Percentiles rank a stretch among this genome's conserved stretches.
These are phyloP conservation scores for Plantago lanceolata DNA, from an alignment of 305 asterid genomes.

Conservation along the genomic window DNA sequence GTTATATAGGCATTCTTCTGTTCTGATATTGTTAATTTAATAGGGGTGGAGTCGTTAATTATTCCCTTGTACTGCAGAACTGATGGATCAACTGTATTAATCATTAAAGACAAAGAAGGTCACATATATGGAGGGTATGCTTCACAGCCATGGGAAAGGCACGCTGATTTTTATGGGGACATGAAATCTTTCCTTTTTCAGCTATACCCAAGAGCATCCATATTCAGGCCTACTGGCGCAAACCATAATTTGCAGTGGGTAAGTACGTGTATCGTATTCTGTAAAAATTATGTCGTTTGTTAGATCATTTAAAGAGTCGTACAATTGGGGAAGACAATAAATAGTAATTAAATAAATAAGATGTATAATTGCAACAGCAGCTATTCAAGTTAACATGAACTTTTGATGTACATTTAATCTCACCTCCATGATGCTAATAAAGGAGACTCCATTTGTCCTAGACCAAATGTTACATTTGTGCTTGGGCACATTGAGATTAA, in stretches of 20 bases:
- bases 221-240: constrained; percentile 79
- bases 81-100: constrained; percentile 60
- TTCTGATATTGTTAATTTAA: constrained; percentile 22
- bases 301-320: neutral
- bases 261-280: constrained; percentile 23
- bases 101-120: constrained; percentile 81
- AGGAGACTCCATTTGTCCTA: no score
- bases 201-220: constrained; percentile 70
- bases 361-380: neutral
- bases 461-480: no score
- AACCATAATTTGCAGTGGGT: constrained; percentile 80
- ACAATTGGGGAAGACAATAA: no score
- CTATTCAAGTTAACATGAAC: neutral
- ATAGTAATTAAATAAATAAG: no score
- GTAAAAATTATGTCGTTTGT: neutral
- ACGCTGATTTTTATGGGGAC: constrained; percentile 77
- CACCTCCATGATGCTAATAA: no score
- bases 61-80: constrained; percentile 58
- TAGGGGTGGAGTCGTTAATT: constrained; percentile 34
- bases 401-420: no score
- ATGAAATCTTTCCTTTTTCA: constrained; percentile 81
- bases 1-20: neutral
- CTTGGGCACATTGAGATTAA: no score
- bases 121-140: constrained; percentile 84
- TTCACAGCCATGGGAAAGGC: constrained; percentile 94